Base-by-base conservation (phyloP, 1,284 basidiomycete species). In the Volvariella volvacea region DNA sequence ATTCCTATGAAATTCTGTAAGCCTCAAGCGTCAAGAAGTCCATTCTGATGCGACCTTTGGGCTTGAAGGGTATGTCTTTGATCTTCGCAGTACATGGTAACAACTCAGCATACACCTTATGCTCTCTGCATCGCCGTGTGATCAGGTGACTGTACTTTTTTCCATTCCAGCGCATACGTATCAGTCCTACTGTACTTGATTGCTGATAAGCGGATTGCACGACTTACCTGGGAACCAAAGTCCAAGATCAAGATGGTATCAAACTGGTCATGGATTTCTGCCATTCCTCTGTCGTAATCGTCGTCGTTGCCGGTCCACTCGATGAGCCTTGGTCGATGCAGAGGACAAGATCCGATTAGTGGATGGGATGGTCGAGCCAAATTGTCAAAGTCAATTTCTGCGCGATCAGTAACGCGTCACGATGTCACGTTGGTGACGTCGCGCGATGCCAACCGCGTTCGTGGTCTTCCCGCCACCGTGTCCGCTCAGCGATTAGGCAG, bases 111-210 rank as follows among this genome's bases (percentile, higher is more conserved):
- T 99, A 99, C 46, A 99, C 92, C 51, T 92, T 93, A 63, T 95
- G 80, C 67, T 99, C 96, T 63, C 96, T 88, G 76, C 95, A 98
- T 82, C 96, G 78, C 62, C 96, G 74, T 15, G 95, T 97, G 68
- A 99, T 99, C 54, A 99, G 74, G 73, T 99, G 96, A 55, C 94
- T 98, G 68, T 98, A 98, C 88, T 96, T 57, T 32, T n/a, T n/a
- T n/a, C n/a, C 50, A 47, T 53, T 33, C 31, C 41, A 44, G 38
- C 33, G 16, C 15, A 12, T 28, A 28, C 6, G 12, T 36, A 36
- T 36, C 34, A 36, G 34, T 15, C 34, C 34, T 6, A 7, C 6
- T 15, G 6, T 36, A 7, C 34, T 7, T 16, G 4, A 15, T 6
- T 20, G 34, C 6, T 15, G 34, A 36, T 20, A 20, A 15, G 43